Evolutionary conservation across 805 yeast species (phyloP).

Genomic region (Candida sakaeoensis): DNA sequence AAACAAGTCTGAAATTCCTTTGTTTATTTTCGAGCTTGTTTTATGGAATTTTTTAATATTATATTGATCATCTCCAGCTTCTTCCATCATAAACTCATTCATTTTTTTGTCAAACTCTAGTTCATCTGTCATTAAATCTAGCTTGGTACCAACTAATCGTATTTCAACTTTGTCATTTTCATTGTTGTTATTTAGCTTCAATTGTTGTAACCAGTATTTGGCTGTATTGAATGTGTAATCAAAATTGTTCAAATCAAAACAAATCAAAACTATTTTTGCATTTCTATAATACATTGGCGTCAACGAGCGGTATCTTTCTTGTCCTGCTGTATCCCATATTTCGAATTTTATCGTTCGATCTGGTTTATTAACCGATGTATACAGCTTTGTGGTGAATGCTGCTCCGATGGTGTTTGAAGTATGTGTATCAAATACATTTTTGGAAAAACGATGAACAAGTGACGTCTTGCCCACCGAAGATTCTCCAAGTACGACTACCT

Average conservation of each 20-base stretch:
- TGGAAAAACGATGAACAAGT: conserved; percentile 74
- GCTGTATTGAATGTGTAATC: conserved; percentile 59
- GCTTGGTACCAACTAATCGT: conserved; percentile 76
- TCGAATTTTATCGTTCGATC: conserved; percentile 56
- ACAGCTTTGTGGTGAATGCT: conserved; percentile 81
- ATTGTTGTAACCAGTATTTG: conserved; percentile 85
- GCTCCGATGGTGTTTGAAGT: conserved; percentile 98
- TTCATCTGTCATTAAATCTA: conserved; percentile 48
- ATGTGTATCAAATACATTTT: conserved; percentile 66
- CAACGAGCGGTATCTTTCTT: conserved; percentile 70
- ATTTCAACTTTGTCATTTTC: conserved; percentile 20
- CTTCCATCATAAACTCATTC: conserved; percentile 1
- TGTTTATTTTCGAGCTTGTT: conserved; percentile 72
- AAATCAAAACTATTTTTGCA: conserved; percentile 71
- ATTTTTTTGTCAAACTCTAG: conserved; percentile 7
- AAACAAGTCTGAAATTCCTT: conserved; percentile 46
- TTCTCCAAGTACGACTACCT: conserved; percentile 47
- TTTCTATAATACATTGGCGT: conserved; percentile 84
- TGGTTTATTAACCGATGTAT: conserved; percentile 21
- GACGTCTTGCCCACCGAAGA: conserved; percentile 68
- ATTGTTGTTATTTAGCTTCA: conserved; percentile 29
- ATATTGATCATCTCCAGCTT: conserved; percentile 14
- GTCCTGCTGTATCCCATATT: conserved; percentile 88
- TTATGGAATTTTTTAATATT: conserved; percentile 23
- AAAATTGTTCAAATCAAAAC: conserved; percentile 69